phyloP scores from a whole-genome alignment of 108 stramenopile species.

The Nitzschia sp. region DNA sequence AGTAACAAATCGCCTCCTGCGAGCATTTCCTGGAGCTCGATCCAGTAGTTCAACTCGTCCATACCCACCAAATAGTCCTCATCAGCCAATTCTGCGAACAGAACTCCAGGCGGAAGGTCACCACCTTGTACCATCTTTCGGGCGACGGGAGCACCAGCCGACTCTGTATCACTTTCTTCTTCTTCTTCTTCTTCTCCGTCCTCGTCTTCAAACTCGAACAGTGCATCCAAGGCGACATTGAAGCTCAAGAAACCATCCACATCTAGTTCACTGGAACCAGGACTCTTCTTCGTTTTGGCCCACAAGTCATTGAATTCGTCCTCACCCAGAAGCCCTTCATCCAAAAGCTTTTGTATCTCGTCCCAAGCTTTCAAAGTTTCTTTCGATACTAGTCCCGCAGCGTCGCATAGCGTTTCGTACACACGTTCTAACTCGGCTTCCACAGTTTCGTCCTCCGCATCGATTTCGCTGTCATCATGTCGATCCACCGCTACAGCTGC shows the following conservation, averaged over 20 bases:
- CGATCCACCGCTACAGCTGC: conserved; percentile 9
- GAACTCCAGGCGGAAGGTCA: conserved; percentile 60
- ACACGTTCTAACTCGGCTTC: conserved; percentile 42
- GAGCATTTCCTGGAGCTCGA: conserved; percentile 74
- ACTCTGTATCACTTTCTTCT: neutral
- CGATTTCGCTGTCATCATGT: neutral
- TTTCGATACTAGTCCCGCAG: conserved; percentile 39
- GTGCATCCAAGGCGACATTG: conserved; percentile 70
- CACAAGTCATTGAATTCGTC: conserved; percentile 77
- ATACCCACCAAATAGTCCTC: conserved; percentile 55
- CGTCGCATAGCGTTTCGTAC: conserved; percentile 43
- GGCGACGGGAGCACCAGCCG: neutral
- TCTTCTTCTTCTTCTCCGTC: conserved; percentile 60
- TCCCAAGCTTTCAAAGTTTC: conserved; percentile 57
- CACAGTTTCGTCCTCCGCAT: conserved; percentile 26
- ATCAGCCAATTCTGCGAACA: conserved; percentile 68
- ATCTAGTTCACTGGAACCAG: conserved; percentile 31
- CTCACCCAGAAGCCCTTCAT: conserved; percentile 69
- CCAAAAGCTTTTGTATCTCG: conserved; percentile 65
- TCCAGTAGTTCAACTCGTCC: conserved; percentile 66
- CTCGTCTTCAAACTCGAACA: conserved; percentile 78
- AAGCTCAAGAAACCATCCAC: conserved; percentile 65
- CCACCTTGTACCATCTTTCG: conserved; percentile 39
- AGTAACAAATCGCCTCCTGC: conserved; percentile 56
- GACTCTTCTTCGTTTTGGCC: conserved; percentile 41